Evolutionary conservation across 306 rosid genomes (phyloP).

Genomic region (Trichosanthes cucumerina): DNA sequence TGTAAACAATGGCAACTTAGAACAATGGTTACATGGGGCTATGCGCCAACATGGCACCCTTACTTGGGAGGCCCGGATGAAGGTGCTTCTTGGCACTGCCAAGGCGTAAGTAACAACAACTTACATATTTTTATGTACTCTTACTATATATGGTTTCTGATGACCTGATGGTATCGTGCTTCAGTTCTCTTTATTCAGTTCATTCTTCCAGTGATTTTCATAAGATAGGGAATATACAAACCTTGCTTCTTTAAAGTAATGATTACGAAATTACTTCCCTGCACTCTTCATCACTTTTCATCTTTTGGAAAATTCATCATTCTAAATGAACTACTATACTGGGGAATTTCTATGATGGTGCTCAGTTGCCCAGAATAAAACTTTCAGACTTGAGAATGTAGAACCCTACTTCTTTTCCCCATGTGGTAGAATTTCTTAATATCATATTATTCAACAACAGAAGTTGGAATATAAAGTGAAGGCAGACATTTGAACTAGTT

Average conservation of each 20-base stretch:
- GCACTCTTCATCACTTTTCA: neutral
- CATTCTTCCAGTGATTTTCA: neutral
- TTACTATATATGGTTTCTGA: neutral
- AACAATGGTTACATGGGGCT: constrained; percentile 91
- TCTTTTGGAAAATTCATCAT: neutral
- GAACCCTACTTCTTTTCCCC: neutral
- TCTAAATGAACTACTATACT: neutral
- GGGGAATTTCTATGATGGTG: neutral
- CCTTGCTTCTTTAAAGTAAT: neutral
- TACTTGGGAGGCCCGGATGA: constrained; percentile 90
- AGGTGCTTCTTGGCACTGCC: constrained; percentile 82
- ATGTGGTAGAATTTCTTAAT: neutral
- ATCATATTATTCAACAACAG: neutral
- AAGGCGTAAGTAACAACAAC: constrained; percentile 61
- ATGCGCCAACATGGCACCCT: constrained; percentile 63
- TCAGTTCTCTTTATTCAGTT: neutral
- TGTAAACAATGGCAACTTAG: constrained; percentile 93
- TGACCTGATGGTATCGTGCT: neutral
- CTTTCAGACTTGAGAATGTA: neutral
- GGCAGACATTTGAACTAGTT: neutral
- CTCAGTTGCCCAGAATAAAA: neutral
- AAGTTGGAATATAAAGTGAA: neutral
- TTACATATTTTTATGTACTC: neutral
- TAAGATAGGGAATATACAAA: no score
- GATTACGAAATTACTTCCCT: neutral